Evolutionary conservation across 106 monocot genomes (phyloP).

Genomic region (Triglochin maritima): DNA sequence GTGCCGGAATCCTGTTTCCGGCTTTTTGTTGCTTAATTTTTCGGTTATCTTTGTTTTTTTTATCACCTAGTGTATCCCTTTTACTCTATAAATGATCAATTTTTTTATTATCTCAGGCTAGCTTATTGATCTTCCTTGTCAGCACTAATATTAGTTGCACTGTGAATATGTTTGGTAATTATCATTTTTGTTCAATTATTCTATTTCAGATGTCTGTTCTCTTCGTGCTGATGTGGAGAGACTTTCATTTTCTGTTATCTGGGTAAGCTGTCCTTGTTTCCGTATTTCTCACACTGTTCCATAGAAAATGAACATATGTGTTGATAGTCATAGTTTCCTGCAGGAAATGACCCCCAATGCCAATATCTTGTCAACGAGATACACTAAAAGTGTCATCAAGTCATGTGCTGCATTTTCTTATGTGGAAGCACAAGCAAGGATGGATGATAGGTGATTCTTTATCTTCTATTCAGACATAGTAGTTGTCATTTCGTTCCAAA

Average conservation of each 20-base stretch:
- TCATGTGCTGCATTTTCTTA: slow-evolving; percentile 99
- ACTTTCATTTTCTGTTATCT: slow-evolving; percentile 92
- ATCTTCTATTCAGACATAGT: not conserved
- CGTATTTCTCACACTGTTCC: not conserved
- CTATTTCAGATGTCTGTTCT: slow-evolving; percentile 80
- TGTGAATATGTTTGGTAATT: not conserved
- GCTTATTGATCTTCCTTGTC: no score
- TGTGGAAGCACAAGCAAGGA: slow-evolving; percentile 99
- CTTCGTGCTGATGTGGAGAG: slow-evolving; percentile 96
- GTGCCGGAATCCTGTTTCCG: no score
- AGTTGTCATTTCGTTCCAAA: no score
- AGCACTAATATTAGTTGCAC: no score
- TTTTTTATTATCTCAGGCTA: no score
- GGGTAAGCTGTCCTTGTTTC: slow-evolving; percentile 39
- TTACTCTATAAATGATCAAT: no score
- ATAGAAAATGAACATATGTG: no score
- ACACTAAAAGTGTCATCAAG: slow-evolving; percentile 92
- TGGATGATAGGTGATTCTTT: slow-evolving; percentile 89
- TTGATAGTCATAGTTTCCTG: not conserved
- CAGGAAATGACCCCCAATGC: slow-evolving; percentile 95
- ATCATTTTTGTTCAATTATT: not conserved
- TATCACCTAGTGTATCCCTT: no score
- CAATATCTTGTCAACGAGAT: slow-evolving; percentile 85
- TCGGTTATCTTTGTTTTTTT: no score
- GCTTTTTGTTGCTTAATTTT: no score